Conservation (phyloP, 2,329 filamentous ascomycete species). For the Hymenoscyphus fructigenus region DNA sequence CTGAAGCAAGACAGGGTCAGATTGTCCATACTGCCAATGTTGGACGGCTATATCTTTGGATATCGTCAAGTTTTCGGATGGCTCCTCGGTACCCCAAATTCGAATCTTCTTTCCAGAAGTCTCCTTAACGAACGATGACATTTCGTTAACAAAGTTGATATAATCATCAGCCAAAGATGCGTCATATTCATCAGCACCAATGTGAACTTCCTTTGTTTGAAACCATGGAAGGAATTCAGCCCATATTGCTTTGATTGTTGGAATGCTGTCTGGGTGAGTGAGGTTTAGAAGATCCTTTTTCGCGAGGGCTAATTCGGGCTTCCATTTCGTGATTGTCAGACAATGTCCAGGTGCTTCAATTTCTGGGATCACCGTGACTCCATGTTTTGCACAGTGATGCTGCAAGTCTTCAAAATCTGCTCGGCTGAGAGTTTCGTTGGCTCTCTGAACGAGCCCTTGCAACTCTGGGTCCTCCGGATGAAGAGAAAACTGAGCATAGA, state of each 20-base stretch:
- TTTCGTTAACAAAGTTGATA: background rate
- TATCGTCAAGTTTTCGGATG: slow-evolving; percentile 36
- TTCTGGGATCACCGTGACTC: slow-evolving; percentile 58
- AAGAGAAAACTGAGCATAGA: slow-evolving; percentile 50
- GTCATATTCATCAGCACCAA: slow-evolving; percentile 57
- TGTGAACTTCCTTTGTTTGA: slow-evolving; percentile 52
- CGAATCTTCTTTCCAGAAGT: slow-evolving; percentile 45
- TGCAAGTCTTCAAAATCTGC: slow-evolving; percentile 54
- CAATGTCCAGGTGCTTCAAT: slow-evolving; percentile 60
- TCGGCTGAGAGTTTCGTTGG: slow-evolving; percentile 55
- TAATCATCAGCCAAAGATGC: slow-evolving; percentile 48
- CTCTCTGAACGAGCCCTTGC: slow-evolving; percentile 48
- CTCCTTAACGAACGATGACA: slow-evolving; percentile 14
- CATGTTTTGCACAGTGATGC: slow-evolving; percentile 49
- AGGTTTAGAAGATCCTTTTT: slow-evolving; percentile 54
- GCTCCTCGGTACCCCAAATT: slow-evolving; percentile 58
- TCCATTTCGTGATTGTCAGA: slow-evolving; percentile 58
- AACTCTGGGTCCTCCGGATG: slow-evolving; percentile 49
- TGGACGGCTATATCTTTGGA: slow-evolving; percentile 49
- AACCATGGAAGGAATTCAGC: slow-evolving; percentile 55
- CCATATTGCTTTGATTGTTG: slow-evolving; percentile 54
- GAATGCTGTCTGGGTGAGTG: slow-evolving; percentile 53
- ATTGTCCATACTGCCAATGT: slow-evolving; percentile 55
- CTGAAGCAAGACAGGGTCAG: slow-evolving; percentile 37
- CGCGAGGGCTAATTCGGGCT: slow-evolving; percentile 51